Evolutionary conservation across 768 basidiomycete genomes (phyloP), one percentile per base, ranked within the genome.

Genomic region (Phaeotremella skinneri): DNA sequence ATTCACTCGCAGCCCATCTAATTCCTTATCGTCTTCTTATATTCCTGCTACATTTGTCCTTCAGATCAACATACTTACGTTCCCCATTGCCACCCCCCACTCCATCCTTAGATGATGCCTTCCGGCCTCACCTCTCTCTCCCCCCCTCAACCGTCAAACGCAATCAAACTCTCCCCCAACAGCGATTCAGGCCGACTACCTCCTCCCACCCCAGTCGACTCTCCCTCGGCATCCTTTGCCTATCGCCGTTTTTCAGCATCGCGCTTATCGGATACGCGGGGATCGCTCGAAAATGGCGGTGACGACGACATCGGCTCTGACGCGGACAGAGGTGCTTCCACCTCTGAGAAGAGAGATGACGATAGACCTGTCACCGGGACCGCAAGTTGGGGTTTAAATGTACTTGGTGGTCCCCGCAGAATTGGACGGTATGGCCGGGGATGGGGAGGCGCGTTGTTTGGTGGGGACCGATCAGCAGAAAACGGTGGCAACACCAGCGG

Each of bases 191-290:
- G 23, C 49, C 17, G 50, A 45, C 26, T 29, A n/a, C 58, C 62
- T 2, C 56, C 52, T n/a, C 16, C 31, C 14, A 32, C 13, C 11
- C 13, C 26, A 25, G 21, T 54, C 21, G 26, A 34, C 30, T 32
- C 27, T 6, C 43, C 51, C 2, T 43, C 64, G 5, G 25, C 16
- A 17, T 34, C 67, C 14, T 69, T 61, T 32, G 49, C 52, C 11
- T 70, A 69, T 55, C 54, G 66, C 30, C 57, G 68, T 0, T 63
- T 63, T 55, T 70, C 69, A 13, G 50, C 69, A 9, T 62, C 68
- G 1, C 57, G 70, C 23, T 11, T 68, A 45, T 72, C 70, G 2
- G 71, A 73, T 51, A 61, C 64, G 14, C 55, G 68, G 11, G 64
- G 63, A 2, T 66, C 66, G 9, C 52, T 60, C 20, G 48, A 60